Conservation (phyloP, 495 filamentous ascomycete species). For the Podospora fimiseda region DNA sequence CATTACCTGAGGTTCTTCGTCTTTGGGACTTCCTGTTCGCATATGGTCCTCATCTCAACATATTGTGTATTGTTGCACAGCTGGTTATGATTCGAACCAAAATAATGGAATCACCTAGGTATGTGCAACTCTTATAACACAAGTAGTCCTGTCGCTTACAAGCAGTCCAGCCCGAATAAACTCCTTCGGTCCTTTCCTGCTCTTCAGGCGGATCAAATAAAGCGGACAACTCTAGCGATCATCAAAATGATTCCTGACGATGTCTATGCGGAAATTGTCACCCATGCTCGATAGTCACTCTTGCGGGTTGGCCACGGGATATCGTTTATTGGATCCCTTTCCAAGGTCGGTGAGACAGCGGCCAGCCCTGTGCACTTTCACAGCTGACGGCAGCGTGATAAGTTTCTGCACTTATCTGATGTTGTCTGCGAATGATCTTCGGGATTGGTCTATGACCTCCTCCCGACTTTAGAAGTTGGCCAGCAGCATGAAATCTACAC, state of each 20-base stretch:
- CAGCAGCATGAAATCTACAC: too few species aligned
- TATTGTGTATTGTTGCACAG: slow-evolving; percentile 96
- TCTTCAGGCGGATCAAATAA: slow-evolving; percentile 73
- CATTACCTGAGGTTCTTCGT: slow-evolving; percentile 83
- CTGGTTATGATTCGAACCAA: slow-evolving; percentile 79
- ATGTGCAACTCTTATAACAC: slow-evolving; percentile 21
- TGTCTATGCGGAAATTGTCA: slow-evolving; percentile 80
- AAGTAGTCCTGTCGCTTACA: slow-evolving; percentile 7
- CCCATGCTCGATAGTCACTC: slow-evolving; percentile 64
- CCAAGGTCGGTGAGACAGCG: too few species aligned
- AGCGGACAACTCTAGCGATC: slow-evolving; percentile 68
- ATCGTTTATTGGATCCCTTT: too few species aligned
- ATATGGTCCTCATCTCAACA: slow-evolving; percentile 89
- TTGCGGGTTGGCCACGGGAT: too few species aligned
- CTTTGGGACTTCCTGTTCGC: slow-evolving; percentile 99
- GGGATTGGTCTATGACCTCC: too few species aligned
- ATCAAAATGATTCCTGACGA: slow-evolving; percentile 82
- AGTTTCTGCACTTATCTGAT: too few species aligned
- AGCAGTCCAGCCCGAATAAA: slow-evolving; percentile 70
- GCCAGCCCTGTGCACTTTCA: neutral
- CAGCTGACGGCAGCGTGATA: too few species aligned
- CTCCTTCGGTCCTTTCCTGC: slow-evolving; percentile 84
- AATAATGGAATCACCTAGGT: slow-evolving; percentile 79
- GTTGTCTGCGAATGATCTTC: too few species aligned
- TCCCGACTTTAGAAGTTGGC: too few species aligned